A percentile compares a stretch with the other conserved stretches of the same genome.
Evolutionary conservation across 2,329 filamentous ascomycete species (phyloP).

Genomic region (Hypoxylon sp.): DNA sequence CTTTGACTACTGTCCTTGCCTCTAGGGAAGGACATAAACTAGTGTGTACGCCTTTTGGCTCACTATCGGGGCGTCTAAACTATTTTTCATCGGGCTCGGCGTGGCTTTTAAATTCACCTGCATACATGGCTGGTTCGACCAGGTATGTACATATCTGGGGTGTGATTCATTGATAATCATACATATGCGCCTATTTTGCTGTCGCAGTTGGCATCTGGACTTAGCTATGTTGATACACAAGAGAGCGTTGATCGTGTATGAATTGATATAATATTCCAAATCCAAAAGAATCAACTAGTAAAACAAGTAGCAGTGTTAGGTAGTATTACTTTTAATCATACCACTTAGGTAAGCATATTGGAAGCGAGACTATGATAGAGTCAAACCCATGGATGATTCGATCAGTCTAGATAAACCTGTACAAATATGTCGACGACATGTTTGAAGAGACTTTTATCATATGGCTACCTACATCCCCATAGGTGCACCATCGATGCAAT

Average conservation of each 20-base stretch:
- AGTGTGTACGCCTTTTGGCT: neutral
- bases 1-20: neutral
- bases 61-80: neutral
- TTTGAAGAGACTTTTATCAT: neutral
- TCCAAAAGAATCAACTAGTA: neutral
- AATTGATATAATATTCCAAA: neutral
- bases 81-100: neutral
- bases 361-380: too few relatives aligned
- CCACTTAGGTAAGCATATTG: neutral
- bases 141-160: neutral
- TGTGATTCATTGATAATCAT: constrained; percentile 4
- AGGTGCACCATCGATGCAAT: neutral
- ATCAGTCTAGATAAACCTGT: neutral
- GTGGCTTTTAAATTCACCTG: neutral
- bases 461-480: too few relatives aligned
- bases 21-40: neutral
- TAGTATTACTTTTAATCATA: neutral
- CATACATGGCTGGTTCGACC: constrained; percentile 6
- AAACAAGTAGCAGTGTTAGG: neutral
- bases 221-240: neutral
- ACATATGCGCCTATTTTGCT: constrained; percentile 1
- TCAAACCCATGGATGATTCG: too few relatives aligned
- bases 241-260: neutral
- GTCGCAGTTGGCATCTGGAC: neutral
- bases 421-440: neutral